Conservation (phyloP, 306 rosid genomes). For the Prunus campanulata region DNA sequence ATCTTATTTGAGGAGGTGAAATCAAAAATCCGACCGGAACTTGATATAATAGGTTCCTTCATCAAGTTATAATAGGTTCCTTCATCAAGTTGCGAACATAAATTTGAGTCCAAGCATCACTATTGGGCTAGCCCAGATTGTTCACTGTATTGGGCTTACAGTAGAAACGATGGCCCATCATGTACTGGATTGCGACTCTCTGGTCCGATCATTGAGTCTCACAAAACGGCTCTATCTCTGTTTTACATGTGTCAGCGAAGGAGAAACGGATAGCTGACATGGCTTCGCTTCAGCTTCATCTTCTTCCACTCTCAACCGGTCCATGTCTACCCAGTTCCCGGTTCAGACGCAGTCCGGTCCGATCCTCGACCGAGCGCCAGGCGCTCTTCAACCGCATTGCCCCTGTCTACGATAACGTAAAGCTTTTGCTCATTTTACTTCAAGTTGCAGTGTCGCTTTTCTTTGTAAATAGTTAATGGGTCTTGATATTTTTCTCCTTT, state of each 20-base stretch:
- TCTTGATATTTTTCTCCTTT: not conserved
- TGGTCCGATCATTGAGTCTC: not conserved
- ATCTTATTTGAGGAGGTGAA: too few species aligned
- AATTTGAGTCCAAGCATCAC: not conserved
- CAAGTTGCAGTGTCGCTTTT: not conserved
- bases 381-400: slow-evolving; percentile 80
- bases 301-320: slow-evolving; percentile 25
- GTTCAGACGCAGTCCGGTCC: slow-evolving; percentile 34
- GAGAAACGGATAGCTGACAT: not conserved
- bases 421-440: slow-evolving; percentile 6
- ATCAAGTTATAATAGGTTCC: not conserved
- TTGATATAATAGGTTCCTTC: not conserved
- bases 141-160: not conserved
- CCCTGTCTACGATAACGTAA: slow-evolving; percentile 78
- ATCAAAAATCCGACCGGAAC: not conserved
- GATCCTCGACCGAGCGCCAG: slow-evolving; percentile 52
- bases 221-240: not conserved
- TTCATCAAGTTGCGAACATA: not conserved
- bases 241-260: not conserved
- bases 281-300: slow-evolving; percentile 29
- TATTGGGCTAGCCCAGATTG: not conserved
- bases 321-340: slow-evolving; percentile 22
- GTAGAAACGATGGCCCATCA: not conserved
- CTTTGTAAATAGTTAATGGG: not conserved
- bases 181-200: not conserved